These are phyloP conservation scores for Dothideomycetes sp. DNA, from an alignment of 2,329 filamentous ascomycete genomes.

Conservation along the genomic window DNA sequence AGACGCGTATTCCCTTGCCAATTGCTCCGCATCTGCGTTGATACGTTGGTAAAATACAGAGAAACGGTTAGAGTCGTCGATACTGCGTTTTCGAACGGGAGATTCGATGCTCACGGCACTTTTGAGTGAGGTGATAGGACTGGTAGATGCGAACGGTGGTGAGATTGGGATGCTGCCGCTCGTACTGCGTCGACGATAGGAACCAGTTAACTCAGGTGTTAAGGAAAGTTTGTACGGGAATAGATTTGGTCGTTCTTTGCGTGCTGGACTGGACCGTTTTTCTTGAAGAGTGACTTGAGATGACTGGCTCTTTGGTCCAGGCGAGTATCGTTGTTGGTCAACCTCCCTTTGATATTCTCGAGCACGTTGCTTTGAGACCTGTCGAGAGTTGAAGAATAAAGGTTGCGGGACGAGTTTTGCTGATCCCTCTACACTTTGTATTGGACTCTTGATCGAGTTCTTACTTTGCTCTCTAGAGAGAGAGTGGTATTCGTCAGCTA, in stretches of 20 bases:
- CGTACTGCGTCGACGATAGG: slow-evolving; percentile 18
- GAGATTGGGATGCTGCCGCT: slow-evolving; percentile 27
- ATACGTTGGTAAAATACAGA: slow-evolving; percentile 6
- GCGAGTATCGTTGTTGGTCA: neutral
- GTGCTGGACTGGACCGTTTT: neutral
- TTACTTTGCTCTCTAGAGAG: slow-evolving; percentile 19
- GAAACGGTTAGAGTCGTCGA: slow-evolving; percentile 5
- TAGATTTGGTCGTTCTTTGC: neutral
- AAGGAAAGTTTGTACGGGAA: slow-evolving; percentile 6
- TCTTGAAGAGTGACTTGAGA: neutral
- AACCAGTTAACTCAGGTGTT: slow-evolving; percentile 4
- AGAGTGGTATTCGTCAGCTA: slow-evolving; percentile 21
- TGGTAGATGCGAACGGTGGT: slow-evolving; percentile 18
- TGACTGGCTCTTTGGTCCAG: neutral
- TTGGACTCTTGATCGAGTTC: slow-evolving; percentile 3
- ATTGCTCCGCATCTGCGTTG: slow-evolving; percentile 4
- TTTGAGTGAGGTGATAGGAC: no score
- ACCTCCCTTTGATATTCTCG: slow-evolving; percentile 1
- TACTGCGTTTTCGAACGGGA: slow-evolving; percentile 9
- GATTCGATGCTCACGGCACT: no score
- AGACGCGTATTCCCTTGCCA: neutral
- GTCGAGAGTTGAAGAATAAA: slow-evolving; percentile 18
- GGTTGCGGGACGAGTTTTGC: slow-evolving; percentile 27
- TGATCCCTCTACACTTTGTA: slow-evolving; percentile 2
- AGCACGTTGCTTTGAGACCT: slow-evolving; percentile 4